These are phyloP conservation scores for Tardiomyces blankii DNA, from an alignment of 1,139 yeast genomes.

Conservation along the genomic window DNA sequence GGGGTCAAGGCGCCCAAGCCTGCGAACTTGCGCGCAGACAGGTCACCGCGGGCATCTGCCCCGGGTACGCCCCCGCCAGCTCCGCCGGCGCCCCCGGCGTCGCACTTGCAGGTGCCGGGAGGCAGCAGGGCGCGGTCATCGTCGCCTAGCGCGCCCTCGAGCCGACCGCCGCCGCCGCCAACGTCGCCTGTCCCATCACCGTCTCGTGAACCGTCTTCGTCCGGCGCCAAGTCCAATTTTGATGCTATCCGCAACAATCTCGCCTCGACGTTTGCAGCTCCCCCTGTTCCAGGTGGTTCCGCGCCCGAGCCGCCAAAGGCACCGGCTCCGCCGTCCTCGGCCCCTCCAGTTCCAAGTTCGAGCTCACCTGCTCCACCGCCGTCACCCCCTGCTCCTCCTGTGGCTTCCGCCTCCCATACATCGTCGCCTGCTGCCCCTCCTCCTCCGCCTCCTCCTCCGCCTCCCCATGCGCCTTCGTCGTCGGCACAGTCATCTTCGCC, in stretches of 20 bases:
- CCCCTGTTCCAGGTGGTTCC: constrained; percentile 11
- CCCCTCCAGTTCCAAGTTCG: constrained; percentile 7
- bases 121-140: no score
- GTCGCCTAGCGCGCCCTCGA: no score
- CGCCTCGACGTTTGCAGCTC: constrained; percentile 20
- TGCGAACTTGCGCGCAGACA: no score
- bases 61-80: constrained; percentile 7
- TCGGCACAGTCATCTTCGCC: constrained; percentile 4
- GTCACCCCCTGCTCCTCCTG: constrained; percentile 11
- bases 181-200: no score
- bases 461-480: no score
- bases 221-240: constrained; percentile 7
- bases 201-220: constrained; percentile 4
- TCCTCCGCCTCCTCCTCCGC: no score
- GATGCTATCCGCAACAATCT: constrained; percentile 3
- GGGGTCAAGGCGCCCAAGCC: constrained; percentile 23
- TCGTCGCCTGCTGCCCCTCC: constrained; percentile 1
- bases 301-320: constrained; percentile 8
- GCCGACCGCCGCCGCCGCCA: no score
- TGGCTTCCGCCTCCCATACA: constrained; percentile 4
- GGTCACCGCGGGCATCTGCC: constrained; percentile 5
- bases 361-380: constrained; percentile 11
- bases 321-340: constrained; percentile 13
- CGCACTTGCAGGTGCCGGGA: no score
- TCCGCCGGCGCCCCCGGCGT: constrained; percentile 6